Percentiles rank a stretch among this genome's conserved stretches.
Evolutionary conservation across 2,329 filamentous ascomycete genomes (phyloP).

Genomic region (Penicillium sp.): DNA sequence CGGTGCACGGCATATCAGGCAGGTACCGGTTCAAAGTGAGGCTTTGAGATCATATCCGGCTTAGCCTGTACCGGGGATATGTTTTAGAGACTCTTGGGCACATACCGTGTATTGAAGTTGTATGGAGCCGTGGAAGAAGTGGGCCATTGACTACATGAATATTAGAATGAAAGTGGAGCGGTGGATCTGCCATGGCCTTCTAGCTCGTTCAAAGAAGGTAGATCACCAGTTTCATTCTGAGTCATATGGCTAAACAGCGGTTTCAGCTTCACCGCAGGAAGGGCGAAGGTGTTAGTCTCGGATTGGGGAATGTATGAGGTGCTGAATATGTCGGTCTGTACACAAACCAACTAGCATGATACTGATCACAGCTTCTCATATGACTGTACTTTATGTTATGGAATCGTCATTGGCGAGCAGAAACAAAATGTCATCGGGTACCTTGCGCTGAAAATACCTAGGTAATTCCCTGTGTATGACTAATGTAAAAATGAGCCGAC

Average conservation of each 20-base stretch:
- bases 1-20: conserved; percentile 5
- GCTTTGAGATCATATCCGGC: conserved; percentile 8
- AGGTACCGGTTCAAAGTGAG: conserved; percentile 10
- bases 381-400: not conserved
- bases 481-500: not conserved
- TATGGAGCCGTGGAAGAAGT: conserved; percentile 1
- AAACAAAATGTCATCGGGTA: not conserved
- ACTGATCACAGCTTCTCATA: not conserved
- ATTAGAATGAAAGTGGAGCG: not conserved
- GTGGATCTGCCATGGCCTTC: conserved; percentile 8
- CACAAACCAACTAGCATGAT: not conserved
- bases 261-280: conserved; percentile 7
- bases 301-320: not conserved
- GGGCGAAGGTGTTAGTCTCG: not conserved
- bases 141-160: not conserved
- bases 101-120: not conserved
- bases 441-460: not conserved
- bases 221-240: conserved; percentile 8
- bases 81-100: conserved; percentile 5
- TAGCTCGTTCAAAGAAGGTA: conserved; percentile 7
- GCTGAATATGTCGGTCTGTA: no score
- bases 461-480: not conserved
- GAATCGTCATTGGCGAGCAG: not conserved
- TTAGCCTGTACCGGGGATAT: not conserved
- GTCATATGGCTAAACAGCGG: conserved; percentile 1